Conservation (phyloP, 805 yeast genomes). For the Saccharomycopsis fibuligera region DNA sequence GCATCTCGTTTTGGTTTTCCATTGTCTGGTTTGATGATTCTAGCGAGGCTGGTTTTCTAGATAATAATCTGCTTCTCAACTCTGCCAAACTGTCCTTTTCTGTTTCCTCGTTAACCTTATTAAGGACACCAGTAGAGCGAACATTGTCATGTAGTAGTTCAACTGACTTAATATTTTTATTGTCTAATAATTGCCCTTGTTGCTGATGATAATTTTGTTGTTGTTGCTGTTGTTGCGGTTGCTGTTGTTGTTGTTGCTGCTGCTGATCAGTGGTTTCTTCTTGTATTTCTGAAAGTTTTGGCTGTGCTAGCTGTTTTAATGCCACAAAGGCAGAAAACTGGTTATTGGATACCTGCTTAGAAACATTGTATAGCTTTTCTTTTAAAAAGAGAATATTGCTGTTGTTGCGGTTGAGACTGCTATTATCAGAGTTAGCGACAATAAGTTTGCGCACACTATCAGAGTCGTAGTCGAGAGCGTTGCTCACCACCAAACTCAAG, state of each 20-base stretch:
- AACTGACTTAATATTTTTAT: no score
- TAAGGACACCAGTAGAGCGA: no score
- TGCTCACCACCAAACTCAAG: not conserved
- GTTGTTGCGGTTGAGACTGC: not conserved
- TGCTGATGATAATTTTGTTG: not conserved
- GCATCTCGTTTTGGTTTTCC: conserved; percentile 18
- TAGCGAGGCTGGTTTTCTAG: conserved; percentile 4
- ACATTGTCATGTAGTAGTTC: no score
- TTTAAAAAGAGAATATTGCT: no score
- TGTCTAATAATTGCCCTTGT: no score
- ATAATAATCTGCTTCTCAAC: conserved; percentile 13
- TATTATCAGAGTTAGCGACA: not conserved
- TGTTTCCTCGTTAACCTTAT: not conserved
- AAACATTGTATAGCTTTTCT: conserved; percentile 1
- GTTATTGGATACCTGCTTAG: not conserved
- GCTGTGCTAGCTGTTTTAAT: not conserved
- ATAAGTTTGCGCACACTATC: conserved; percentile 3
- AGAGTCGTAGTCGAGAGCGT: conserved; percentile 8
- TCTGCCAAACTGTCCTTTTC: conserved; percentile 7
- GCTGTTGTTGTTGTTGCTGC: no score
- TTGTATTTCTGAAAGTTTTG: not conserved
- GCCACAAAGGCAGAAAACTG: conserved; percentile 4
- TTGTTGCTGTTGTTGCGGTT: no score
- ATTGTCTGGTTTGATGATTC: not conserved
- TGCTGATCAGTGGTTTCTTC: not conserved